Percentiles rank a stretch among this genome's conserved stretches.
These are phyloP conservation scores for Gamarada debralockiae DNA, from an alignment of 495 filamentous ascomycete species.

Conservation along the genomic window DNA sequence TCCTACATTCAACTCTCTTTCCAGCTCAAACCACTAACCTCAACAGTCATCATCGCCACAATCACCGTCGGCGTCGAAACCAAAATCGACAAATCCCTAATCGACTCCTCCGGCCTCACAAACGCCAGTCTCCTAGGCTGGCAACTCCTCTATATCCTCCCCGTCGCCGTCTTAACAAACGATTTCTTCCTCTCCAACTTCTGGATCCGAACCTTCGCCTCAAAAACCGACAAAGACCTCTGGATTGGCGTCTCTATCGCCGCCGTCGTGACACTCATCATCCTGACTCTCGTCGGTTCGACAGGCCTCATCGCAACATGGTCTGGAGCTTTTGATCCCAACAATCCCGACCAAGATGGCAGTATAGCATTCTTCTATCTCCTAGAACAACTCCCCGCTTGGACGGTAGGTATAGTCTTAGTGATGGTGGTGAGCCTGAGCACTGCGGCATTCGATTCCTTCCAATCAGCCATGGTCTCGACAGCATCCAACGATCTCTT, in stretches of 20 bases:
- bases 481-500: constrained; percentile 75
- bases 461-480: constrained; percentile 75
- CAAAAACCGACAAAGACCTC: constrained; percentile 72
- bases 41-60: constrained; percentile 56
- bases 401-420: constrained; percentile 72
- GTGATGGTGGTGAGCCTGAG: constrained; percentile 71
- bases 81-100: constrained; percentile 60
- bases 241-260: constrained; percentile 65
- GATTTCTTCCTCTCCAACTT: constrained; percentile 75
- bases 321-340: constrained; percentile 59
- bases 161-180: constrained; percentile 71
- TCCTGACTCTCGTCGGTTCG: constrained; percentile 62
- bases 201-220: constrained; percentile 80
- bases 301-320: constrained; percentile 70
- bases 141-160: constrained; percentile 74
- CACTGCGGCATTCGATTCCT: constrained; percentile 69
- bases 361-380: constrained; percentile 69
- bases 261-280: constrained; percentile 52
- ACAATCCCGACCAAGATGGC: constrained; percentile 51
- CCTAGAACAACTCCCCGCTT: constrained; percentile 62
- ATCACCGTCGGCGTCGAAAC: constrained; percentile 69
- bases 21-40: no score
- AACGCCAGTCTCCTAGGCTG: constrained; percentile 63
- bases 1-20: no score
- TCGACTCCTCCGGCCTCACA: constrained; percentile 57